Evolutionary conservation across 2,329 filamentous ascomycete species (phyloP).

Genomic region (Fulvia fulva): DNA sequence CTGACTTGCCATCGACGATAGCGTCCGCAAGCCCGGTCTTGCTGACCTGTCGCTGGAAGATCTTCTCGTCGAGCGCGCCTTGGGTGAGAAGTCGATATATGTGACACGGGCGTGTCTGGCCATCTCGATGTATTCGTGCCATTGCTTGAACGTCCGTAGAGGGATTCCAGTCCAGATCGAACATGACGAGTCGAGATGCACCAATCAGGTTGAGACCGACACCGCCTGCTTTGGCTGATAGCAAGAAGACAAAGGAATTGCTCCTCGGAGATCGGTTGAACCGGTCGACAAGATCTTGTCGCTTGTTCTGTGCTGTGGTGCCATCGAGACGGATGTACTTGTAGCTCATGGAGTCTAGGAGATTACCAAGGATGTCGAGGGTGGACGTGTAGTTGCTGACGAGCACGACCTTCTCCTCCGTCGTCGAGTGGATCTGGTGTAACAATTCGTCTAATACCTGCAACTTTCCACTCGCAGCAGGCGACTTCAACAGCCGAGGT

Average conservation of each 20-base stretch:
- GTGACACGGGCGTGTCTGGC: conserved; percentile 63
- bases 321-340: conserved; percentile 67
- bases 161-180: conserved; percentile 74
- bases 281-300: conserved; percentile 64
- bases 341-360: conserved; percentile 58
- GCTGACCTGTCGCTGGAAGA: conserved; percentile 68
- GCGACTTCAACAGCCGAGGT: conserved; percentile 51
- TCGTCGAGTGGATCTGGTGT: conserved; percentile 56
- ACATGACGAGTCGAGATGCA: conserved; percentile 65
- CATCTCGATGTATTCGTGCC: conserved; percentile 69
- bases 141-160: conserved; percentile 70
- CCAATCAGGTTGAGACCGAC: conserved; percentile 68
- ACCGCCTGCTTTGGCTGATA: conserved; percentile 69
- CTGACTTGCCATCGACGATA: conserved; percentile 64
- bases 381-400: conserved; percentile 76
- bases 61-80: conserved; percentile 69
- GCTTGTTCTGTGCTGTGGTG: conserved; percentile 58
- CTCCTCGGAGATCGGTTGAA: conserved; percentile 60
- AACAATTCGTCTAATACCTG: conserved; percentile 64
- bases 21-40: conserved; percentile 68
- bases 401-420: conserved; percentile 66
- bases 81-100: conserved; percentile 68
- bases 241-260: conserved; percentile 63
- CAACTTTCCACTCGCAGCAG: conserved; percentile 61
- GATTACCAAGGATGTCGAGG: conserved; percentile 60